Evolutionary conservation across 768 basidiomycete genomes (phyloP).

Genomic region (Austroboletus eburneus): DNA sequence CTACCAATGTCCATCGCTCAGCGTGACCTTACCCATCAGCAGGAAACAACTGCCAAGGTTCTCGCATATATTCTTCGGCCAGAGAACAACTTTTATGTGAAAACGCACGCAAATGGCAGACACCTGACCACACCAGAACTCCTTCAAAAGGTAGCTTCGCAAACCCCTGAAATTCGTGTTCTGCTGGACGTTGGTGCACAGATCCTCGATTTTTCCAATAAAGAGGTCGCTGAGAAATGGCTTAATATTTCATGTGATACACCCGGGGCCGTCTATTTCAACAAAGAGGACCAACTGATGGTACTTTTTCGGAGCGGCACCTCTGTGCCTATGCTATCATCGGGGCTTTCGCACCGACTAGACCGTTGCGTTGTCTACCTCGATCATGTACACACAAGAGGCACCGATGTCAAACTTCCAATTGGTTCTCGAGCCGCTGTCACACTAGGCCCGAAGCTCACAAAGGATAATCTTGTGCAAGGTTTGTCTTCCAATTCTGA

Average conservation of each 20-base stretch:
- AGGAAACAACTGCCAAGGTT: too few species aligned
- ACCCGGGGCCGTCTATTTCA: background rate
- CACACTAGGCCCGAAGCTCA: background rate
- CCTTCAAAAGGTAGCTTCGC: conserved; percentile 22
- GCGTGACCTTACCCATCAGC: too few species aligned
- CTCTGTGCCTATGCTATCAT: conserved; percentile 36
- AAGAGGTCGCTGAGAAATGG: conserved; percentile 22
- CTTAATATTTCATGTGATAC: conserved; percentile 10
- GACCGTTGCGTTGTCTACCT: background rate
- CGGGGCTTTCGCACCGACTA: conserved; percentile 32
- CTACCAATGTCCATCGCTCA: too few species aligned
- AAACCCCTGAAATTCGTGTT: background rate
- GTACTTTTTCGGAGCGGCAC: conserved; percentile 3
- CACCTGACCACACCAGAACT: conserved; percentile 25
- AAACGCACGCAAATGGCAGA: conserved; percentile 15
- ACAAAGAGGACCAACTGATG: conserved; percentile 14
- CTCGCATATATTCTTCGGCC: too few species aligned
- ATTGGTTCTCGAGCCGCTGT: too few species aligned
- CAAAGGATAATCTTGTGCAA: background rate
- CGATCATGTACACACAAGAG: background rate
- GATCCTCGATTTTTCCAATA: background rate
- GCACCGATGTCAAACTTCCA: too few species aligned
- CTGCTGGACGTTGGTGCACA: too few species aligned
- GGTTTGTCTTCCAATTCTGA: background rate
- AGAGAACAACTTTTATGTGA: conserved; percentile 14